A percentile compares a stretch with the other conserved stretches of the same genome.
These are phyloP conservation scores for Microdochium paspali DNA, from an alignment of 2,329 filamentous ascomycete species.

Conservation along the genomic window DNA sequence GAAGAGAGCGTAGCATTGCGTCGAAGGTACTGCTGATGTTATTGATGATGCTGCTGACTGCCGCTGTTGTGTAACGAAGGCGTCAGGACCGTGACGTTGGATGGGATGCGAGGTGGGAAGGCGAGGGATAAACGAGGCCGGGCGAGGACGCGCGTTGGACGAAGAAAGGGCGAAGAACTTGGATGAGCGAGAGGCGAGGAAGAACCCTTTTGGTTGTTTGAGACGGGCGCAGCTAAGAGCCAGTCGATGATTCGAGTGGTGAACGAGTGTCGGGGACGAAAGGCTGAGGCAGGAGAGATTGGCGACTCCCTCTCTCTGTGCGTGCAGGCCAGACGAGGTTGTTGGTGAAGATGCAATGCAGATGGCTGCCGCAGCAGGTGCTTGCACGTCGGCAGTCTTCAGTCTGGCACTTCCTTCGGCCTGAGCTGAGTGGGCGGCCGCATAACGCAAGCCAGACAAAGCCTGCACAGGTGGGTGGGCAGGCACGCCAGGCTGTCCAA, in stretches of 20 bases:
- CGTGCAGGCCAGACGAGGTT: background rate
- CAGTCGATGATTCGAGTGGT: background rate
- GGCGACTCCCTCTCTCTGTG: no score
- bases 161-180: background rate
- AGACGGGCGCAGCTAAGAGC: background rate
- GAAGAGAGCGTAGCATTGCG: slow-evolving; percentile 18
- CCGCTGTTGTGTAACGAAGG: no score
- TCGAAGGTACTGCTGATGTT: background rate
- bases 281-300: background rate
- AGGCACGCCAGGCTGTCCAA: background rate
- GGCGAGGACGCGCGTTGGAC: no score
- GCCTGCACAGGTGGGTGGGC: background rate
- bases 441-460: no score
- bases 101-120: no score
- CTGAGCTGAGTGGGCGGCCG: background rate
- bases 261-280: background rate
- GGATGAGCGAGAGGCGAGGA: background rate
- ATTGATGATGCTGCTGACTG: background rate
- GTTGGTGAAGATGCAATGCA: background rate
- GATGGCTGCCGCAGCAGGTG: background rate
- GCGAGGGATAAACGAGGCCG: no score
- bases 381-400: no score
- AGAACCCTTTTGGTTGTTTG: no score
- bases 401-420: no score
- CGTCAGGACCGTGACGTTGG: no score